These are phyloP conservation scores for Trypanosoma platydactyli DNA, from an alignment of 208 protist species.

Conservation along the genomic window DNA sequence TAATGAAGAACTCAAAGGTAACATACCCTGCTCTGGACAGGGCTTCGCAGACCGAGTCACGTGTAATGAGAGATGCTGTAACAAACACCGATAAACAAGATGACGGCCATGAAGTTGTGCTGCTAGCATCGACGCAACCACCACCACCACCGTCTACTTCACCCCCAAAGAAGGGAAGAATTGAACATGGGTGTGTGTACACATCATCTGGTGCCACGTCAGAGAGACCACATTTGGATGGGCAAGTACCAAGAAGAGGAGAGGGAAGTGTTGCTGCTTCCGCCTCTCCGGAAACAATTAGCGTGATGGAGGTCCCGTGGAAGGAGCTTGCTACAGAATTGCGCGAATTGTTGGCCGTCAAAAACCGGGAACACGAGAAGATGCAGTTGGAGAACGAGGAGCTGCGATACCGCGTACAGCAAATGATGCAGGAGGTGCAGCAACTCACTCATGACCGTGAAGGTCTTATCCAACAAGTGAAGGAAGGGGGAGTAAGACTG, in stretches of 20 bases:
- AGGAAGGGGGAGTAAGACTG: constrained; percentile 5
- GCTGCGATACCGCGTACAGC: constrained; percentile 1
- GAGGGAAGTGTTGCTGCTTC: neutral
- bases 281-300: neutral
- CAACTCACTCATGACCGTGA: constrained; percentile 11
- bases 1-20: too few relatives aligned
- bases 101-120: neutral
- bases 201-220: neutral
- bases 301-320: constrained; percentile 3
- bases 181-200: neutral
- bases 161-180: neutral
- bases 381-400: constrained; percentile 8
- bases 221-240: neutral
- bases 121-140: neutral
- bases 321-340: constrained; percentile 23
- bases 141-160: constrained; percentile 1
- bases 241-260: neutral
- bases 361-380: constrained; percentile 26
- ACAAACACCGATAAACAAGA: neutral
- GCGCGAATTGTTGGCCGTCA: constrained; percentile 20
- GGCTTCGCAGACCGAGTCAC: neutral
- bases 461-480: neutral
- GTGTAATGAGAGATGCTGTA: neutral
- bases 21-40: neutral
- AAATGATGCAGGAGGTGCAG: constrained; percentile 11